These are phyloP conservation scores for Aspergillus cristatus DNA, from an alignment of 495 filamentous ascomycete genomes.

Conservation along the genomic window DNA sequence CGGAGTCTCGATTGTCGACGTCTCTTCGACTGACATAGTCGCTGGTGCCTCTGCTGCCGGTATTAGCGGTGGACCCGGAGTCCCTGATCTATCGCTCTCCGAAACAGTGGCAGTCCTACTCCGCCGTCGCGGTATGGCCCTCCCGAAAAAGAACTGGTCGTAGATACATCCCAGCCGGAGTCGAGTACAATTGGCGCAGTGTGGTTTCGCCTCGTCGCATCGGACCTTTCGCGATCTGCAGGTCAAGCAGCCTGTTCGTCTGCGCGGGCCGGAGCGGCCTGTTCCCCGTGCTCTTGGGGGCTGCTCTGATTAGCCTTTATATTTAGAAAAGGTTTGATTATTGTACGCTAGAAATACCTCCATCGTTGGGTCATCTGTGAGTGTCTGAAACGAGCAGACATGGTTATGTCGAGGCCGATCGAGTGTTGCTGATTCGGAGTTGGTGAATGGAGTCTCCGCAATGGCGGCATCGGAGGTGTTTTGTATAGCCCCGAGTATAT, in stretches of 20 bases:
- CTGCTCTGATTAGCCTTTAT: no score
- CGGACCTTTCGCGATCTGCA: constrained; percentile 39
- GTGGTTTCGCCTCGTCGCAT: constrained; percentile 33
- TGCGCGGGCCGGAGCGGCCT: constrained; percentile 32
- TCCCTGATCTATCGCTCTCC: constrained; percentile 3
- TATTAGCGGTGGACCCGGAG: constrained; percentile 5
- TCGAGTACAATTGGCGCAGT: constrained; percentile 31
- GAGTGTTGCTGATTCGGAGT: no score
- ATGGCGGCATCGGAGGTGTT: no score
- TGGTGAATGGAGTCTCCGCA: no score
- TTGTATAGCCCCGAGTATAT: no score
- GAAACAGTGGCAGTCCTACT: constrained; percentile 6
- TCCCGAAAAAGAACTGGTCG: constrained; percentile 4
- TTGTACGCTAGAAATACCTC: constrained; percentile 3
- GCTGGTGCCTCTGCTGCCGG: constrained; percentile 7
- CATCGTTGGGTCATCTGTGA: constrained; percentile 1
- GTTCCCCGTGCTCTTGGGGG: constrained; percentile 28
- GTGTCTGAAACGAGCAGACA: no score
- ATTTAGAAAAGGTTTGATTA: no score
- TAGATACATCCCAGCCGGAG: constrained; percentile 28
- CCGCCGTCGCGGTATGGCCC: constrained; percentile 1
- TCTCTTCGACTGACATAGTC: neutral
- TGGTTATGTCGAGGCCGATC: no score
- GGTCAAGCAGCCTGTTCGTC: constrained; percentile 36
- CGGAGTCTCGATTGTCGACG: constrained; percentile 9